Percentiles rank a stretch among this genome's conserved stretches.
Conservation (phyloP, 352 stramenopile genomes). For the Pythium graminicola region DNA sequence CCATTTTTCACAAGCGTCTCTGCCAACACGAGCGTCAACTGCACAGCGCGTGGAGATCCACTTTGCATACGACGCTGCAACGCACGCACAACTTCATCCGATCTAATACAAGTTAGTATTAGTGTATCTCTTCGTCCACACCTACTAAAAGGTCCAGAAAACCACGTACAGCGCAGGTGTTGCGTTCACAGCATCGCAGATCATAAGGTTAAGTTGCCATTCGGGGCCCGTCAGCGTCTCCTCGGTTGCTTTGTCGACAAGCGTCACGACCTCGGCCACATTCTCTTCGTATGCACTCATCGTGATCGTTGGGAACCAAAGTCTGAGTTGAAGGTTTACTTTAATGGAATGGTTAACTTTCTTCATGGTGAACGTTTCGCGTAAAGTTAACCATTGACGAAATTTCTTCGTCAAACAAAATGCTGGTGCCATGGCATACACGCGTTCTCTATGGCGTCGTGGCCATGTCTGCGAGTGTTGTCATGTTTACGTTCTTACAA, state of each 20-base stretch:
- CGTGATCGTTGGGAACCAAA: neutral
- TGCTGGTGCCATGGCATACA: conserved; percentile 39
- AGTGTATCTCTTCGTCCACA: neutral
- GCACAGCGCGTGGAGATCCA: conserved; percentile 32
- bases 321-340: conserved; percentile 16
- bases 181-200: conserved; percentile 65
- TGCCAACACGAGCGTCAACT: conserved; percentile 53
- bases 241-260: conserved; percentile 56
- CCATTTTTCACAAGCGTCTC: conserved; percentile 82
- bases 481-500: conserved; percentile 76
- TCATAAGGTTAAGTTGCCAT: conserved; percentile 66
- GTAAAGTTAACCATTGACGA: neutral
- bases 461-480: conserved; percentile 69
- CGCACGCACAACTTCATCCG: conserved; percentile 52
- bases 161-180: conserved; percentile 35
- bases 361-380: neutral
- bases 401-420: conserved; percentile 1
- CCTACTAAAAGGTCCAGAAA: no score
- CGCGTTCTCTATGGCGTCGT: conserved; percentile 65
- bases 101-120: conserved; percentile 27
- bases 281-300: conserved; percentile 45
- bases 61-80: conserved; percentile 57
- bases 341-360: conserved; percentile 3
- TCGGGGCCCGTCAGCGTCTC: conserved; percentile 41
- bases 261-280: conserved; percentile 30